Base-by-base conservation (phyloP, 805 yeast species). In the Vanderwaltozyma verrucispora region DNA sequence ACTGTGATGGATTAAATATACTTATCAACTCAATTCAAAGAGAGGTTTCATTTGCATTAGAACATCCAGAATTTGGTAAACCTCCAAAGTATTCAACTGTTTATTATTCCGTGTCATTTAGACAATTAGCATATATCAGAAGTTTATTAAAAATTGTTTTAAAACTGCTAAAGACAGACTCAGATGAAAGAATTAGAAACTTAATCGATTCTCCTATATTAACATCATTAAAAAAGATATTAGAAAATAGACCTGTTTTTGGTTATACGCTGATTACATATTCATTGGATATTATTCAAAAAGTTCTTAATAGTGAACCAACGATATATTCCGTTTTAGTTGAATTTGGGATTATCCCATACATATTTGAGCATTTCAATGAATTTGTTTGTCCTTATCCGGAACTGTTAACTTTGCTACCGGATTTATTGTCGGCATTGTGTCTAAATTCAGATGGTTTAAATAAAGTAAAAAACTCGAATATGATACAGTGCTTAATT, bases 281-380 rank as follows among this genome's bases (percentile, higher is more conserved):
- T 17, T 70, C 83, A 0, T 55, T 88, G 27, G 79, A 75, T 42
- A 71, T 79, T 11, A 68, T 86, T 16, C 71, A 80, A 29, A 71
- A 71, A 11, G 83, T 86, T 41, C 76, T 88, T 21, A 89, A 88
- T 53, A 82, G 80, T 46, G 96, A 89, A 50, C 96, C 96, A 8
- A 86, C 96, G 0, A 84, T 95, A 3, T 88, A 71, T 50, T 70
- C 81, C 2, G 77, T 88, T 30, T 66, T 88, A 46, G 77, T 74
- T 29, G 97, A 88, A 54, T 80, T 94, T 0, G 73, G 75, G 1
- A 74, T 83, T 1, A 74, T 88, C 27, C 80, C 80, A 33, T 63
- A 74, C 2, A 68, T 87, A 27, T 56, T 87, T 35, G 68, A 69
- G 10, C 68, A 77, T 33, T 79, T 80, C 50, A 68, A 67, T 12